Evolutionary conservation across 805 yeast species (phyloP).

Genomic region (Saccharomycopsis oosterbeekiorum): DNA sequence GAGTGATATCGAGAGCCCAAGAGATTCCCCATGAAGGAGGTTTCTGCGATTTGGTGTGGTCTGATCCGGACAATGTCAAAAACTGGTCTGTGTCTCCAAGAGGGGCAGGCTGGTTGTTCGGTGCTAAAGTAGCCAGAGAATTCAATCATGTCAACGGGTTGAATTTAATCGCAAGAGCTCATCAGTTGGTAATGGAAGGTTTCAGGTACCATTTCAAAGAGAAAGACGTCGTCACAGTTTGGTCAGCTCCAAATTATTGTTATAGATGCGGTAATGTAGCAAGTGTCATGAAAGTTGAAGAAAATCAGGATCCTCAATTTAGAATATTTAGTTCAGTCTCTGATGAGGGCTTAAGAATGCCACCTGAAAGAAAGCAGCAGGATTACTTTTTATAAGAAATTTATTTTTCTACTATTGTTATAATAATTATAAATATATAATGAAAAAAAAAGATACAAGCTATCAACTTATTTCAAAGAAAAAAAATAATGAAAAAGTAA

Average conservation of each 20-base stretch:
- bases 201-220: constrained; percentile 94
- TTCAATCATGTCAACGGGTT: constrained; percentile 92
- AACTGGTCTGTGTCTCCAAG: constrained; percentile 98
- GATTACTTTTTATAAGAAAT: constrained; percentile 23
- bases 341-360: constrained; percentile 44
- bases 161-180: constrained; percentile 87
- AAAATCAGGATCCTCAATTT: constrained; percentile 77
- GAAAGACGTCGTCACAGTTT: constrained; percentile 92
- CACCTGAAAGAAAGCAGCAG: constrained; percentile 27
- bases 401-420: background rate
- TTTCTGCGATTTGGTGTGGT: constrained; percentile 94
- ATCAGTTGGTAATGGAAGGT: constrained; percentile 98
- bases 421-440: background rate
- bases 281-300: constrained; percentile 93
- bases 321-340: constrained; percentile 94
- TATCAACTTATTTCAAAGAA: background rate
- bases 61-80: constrained; percentile 95
- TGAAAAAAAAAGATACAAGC: background rate
- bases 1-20: constrained; percentile 91
- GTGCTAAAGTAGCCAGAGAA: constrained; percentile 87
- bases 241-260: constrained; percentile 97
- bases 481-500: background rate
- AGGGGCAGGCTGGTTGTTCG: constrained; percentile 98
- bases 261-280: constrained; percentile 98
- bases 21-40: constrained; percentile 99